Evolutionary conservation across 2,329 filamentous ascomycete species (phyloP), one percentile per base, ranked within the genome.

Genomic region (Pestalotiopsis fici): DNA sequence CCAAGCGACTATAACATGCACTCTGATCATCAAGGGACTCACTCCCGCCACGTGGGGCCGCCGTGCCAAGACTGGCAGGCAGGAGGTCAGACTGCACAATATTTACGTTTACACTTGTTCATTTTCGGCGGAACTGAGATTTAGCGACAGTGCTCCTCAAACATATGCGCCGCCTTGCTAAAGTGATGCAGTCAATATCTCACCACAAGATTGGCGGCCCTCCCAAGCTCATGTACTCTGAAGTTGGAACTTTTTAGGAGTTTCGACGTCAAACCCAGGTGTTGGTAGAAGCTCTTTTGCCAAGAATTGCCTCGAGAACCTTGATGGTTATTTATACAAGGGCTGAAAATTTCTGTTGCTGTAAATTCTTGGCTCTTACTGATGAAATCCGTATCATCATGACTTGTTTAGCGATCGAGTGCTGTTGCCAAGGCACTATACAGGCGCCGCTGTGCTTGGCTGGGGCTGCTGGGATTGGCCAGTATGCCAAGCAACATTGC

Each of bases 341-440:
- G 18, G 13, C 9, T n/a, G n/a, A 50, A 50, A 50, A 50, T n/a
- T 18, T 50, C 43, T 50, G 13, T 35, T 35, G 31, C 31, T 9
- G 13, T 7, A n/a, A 50, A n/a, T 50, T 50, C 43, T 50, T 50
- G 43, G 43, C 43, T 50, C 2, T 50, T 50, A 21, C 43, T 50
- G 18, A 50, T 21, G n/a, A 1, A 21, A n/a, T 50, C 18, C 23
- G 25, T 28, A 39, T 35, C 11, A 35, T 35, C 31, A 39, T 23
- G 37, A 37, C 18, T 11, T 37, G 27, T 35, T 62, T 62, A 39
- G 27, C 50, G 15, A 23, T 39, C 43, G 13, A 50, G 23, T 57
- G 55, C 9, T 5, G 13, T 37, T 27, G 50, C 63, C 63, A 65
- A 65, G 63, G 63, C 63, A 65, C 63, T 65, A 56, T 57, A 57